Evolutionary conservation across 352 stramenopile species (phyloP).

Genomic region (Phytopythium kandeliae): DNA sequence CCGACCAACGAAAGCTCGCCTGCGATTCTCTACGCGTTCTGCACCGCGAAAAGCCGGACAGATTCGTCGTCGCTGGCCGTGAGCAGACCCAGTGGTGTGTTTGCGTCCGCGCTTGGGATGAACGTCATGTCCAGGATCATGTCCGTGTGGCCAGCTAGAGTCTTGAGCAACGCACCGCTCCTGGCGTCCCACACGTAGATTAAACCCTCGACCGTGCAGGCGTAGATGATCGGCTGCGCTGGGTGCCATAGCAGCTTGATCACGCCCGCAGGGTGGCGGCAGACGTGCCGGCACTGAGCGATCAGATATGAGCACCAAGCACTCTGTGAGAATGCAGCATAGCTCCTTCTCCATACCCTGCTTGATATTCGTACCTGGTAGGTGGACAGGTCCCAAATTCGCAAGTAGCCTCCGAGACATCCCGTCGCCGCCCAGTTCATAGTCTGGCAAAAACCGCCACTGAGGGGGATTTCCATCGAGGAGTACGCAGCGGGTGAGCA

Average conservation of each 20-base stretch:
- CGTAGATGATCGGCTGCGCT: constrained; percentile 80
- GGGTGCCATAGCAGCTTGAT: constrained; percentile 91
- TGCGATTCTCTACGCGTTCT: constrained; percentile 27
- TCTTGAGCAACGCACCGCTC: constrained; percentile 69
- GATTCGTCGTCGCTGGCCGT: constrained; percentile 81
- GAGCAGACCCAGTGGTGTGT: constrained; percentile 48
- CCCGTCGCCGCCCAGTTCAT: constrained; percentile 95
- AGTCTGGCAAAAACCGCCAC: constrained; percentile 91
- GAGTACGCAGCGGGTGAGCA: neutral
- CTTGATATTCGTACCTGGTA: constrained; percentile 42
- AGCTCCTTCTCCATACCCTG: neutral
- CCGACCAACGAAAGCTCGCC: constrained; percentile 4
- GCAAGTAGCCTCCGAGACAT: constrained; percentile 91
- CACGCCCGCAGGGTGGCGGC: constrained; percentile 82
- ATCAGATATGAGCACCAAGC: too few species aligned
- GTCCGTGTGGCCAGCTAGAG: constrained; percentile 84
- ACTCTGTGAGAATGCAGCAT: constrained; percentile 6
- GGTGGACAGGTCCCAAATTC: constrained; percentile 95
- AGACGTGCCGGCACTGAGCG: constrained; percentile 83
- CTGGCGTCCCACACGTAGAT: constrained; percentile 91
- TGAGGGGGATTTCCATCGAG: constrained; percentile 11
- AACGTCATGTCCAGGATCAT: constrained; percentile 91
- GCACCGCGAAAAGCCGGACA: constrained; percentile 64
- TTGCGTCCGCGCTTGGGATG: constrained; percentile 35
- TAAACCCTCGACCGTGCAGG: constrained; percentile 82